Base-by-base conservation (phyloP, 768 basidiomycete species). In the Xerocomellus chrysenteron region DNA sequence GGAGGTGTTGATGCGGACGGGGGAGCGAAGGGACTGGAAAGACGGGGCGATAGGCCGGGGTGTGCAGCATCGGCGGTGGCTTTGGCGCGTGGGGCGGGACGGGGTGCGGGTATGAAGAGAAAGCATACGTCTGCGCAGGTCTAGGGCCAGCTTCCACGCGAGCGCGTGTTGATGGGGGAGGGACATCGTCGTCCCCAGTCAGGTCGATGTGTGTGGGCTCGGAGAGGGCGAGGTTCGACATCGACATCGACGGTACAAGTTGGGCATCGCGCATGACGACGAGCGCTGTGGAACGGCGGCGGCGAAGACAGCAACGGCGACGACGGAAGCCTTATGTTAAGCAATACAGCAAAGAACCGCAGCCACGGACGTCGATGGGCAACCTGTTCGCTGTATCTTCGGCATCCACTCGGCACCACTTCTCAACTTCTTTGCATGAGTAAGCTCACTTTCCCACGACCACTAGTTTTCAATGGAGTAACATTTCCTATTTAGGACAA, bases 191-290 rank as follows among this genome's bases (percentile, higher is more conserved):
- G 72, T 87, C 87, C 58, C 76, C 74, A 26, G 86, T 89, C 58
- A 90, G 78, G 76, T 89, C 88, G 69, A 90, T 90, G 62, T 79
- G 82, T 62, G 81, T 76, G 14, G 79, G 74, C 60, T 78, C 76
- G 55, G 73, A 72, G 57, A 76, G 71, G 21, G 73, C 69, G 10
- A 67, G 62, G 65, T 57, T 67, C 11, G 74, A 74, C 52, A 76
- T 55, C 32, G 77, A 73, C 47, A 74, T 72, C 67, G 66, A 67
- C 11, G 66, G 66, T 2, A 60, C 54, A 24, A 70, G 37, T 53
- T 71, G 49, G 50, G 59, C 61, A 70, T 72, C 64, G 54, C 50
- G 69, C 65, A 68, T 71, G 61, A 54, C 58, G 52, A 51, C 49
- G 57, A 24, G 52, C 54, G 50, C 33, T 47, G 46, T 41, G 4